phyloP scores from a whole-genome alignment of 2,329 filamentous ascomycete species.

The Xylariomycetidae sp. region DNA sequence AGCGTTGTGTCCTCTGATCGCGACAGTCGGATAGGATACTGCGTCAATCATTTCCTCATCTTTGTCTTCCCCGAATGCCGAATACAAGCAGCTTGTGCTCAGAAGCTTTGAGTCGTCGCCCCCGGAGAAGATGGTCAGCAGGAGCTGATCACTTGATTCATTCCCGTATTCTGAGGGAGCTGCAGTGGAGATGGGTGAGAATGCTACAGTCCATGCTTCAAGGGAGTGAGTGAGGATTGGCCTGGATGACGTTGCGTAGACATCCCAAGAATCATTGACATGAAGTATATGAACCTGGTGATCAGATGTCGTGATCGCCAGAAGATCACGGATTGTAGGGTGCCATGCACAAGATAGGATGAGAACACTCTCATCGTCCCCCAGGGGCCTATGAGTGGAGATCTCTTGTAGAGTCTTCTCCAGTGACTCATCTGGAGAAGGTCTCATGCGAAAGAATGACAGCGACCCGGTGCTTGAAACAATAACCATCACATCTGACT shows the following conservation, averaged over 20 bases:
- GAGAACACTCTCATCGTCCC: conserved; percentile 54
- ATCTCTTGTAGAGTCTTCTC: conserved; percentile 29
- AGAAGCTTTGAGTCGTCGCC: conserved; percentile 69
- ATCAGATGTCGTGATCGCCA: conserved; percentile 69
- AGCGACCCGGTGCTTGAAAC: conserved; percentile 74
- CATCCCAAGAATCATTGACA: conserved; percentile 37
- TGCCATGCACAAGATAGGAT: conserved; percentile 74
- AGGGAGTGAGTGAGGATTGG: conserved; percentile 48
- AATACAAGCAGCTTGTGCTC: conserved; percentile 33
- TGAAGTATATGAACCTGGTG: conserved; percentile 57
- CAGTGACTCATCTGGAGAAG: conserved; percentile 5
- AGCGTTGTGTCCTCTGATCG: conserved; percentile 61
- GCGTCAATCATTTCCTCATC: conserved; percentile 10
- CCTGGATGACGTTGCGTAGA: conserved; percentile 27
- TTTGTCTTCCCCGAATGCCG: conserved; percentile 6
- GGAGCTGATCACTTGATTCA: too few relatives aligned
- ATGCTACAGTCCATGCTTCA: conserved; percentile 71
- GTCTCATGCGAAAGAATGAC: conserved; percentile 53
- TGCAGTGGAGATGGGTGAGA: conserved; percentile 35
- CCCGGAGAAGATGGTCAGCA: conserved; percentile 57
- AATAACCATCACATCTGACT: conserved; percentile 58
- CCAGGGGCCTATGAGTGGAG: conserved; percentile 39
- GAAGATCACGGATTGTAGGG: conserved; percentile 45
- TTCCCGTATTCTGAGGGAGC: conserved; percentile 1
- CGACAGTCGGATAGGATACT: conserved; percentile 21